Evolutionary conservation across 2,329 filamentous ascomycete genomes (phyloP).

Genomic region (Scedosporium aurantiacum): DNA sequence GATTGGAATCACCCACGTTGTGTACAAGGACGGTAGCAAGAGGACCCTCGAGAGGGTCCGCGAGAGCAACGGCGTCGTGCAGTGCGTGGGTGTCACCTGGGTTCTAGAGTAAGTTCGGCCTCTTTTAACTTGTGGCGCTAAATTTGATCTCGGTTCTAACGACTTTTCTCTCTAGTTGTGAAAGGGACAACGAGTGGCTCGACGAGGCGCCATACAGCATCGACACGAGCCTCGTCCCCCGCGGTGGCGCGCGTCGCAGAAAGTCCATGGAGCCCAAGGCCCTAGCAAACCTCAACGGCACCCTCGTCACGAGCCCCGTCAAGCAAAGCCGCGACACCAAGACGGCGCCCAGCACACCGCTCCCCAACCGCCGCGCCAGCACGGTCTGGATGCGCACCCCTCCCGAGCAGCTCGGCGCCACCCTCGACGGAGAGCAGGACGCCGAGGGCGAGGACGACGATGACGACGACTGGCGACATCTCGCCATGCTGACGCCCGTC

Average conservation of each 20-base stretch:
- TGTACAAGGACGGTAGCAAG: constrained; percentile 79
- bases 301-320: constrained; percentile 36
- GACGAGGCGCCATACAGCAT: constrained; percentile 61
- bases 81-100: constrained; percentile 82
- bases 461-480: constrained; percentile 25
- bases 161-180: constrained; percentile 45
- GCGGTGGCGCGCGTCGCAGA: constrained; percentile 59
- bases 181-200: constrained; percentile 65
- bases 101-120: constrained; percentile 64
- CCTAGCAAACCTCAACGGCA: constrained; percentile 58
- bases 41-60: constrained; percentile 72
- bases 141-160: neutral
- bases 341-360: constrained; percentile 34
- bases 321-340: constrained; percentile 19
- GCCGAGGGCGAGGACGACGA: constrained; percentile 24
- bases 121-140: neutral
- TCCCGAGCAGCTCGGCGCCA: constrained; percentile 24
- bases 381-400: constrained; percentile 44
- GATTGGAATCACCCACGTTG: constrained; percentile 74
- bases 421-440: constrained; percentile 15
- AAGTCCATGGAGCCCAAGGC: constrained; percentile 74
- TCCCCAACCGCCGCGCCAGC: constrained; percentile 39
- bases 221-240: constrained; percentile 55
- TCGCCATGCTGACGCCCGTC: constrained; percentile 40
- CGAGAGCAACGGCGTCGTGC: constrained; percentile 60